Base-by-base conservation (phyloP, 1,284 basidiomycete genomes). In the Phylloboletellus chloephorus region DNA sequence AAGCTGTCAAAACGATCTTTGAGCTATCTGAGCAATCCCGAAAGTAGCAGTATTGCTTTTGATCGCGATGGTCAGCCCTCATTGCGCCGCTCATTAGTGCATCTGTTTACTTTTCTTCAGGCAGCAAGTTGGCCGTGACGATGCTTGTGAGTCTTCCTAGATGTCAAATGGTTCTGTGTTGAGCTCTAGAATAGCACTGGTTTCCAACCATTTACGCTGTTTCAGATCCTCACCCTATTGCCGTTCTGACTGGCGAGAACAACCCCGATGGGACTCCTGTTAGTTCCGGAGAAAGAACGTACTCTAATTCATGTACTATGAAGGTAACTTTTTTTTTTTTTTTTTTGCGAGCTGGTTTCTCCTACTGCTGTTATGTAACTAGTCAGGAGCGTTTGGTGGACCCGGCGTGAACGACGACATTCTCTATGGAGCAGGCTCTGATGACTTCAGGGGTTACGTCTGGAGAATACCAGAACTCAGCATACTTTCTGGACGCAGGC, bases 401-500 rank as follows among this genome's bases (percentile, higher is more conserved):
- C 68, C 70, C 3, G 72, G 71, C 4, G 53, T 72, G n/a, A 66
- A 69, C 32, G 61, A 58, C 31, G 79, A 81, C 38, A 58, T 69
- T 20, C 76, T 81, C 52, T 90, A 81, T 53, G 71, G 71, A 23
- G 73, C 76, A 9, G 88, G 88, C 9, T 88, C 84, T 8, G 87
- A 90, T 54, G 83, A 90, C 58, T 90, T 89, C 55, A 70, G 79
- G 22, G 77, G 70, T 9, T 90, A 90, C 51, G 60, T 87, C n/a
- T 90, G 88, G 88, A 75, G 73, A 51, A 67, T 88, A 23, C 85
- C 86, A 2, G 56, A 69, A 3, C 43, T 71, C 1, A 48, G 58
- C 4, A 59, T 64, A 10, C 65, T 88, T 19, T 45, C 56, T 2
- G 65, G 69, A 15, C 52, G 57, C 40, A 68, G 83, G 25, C 54